These are phyloP conservation scores for Trypanosoma brucei DNA, from an alignment of 208 protist species.

Conservation along the genomic window DNA sequence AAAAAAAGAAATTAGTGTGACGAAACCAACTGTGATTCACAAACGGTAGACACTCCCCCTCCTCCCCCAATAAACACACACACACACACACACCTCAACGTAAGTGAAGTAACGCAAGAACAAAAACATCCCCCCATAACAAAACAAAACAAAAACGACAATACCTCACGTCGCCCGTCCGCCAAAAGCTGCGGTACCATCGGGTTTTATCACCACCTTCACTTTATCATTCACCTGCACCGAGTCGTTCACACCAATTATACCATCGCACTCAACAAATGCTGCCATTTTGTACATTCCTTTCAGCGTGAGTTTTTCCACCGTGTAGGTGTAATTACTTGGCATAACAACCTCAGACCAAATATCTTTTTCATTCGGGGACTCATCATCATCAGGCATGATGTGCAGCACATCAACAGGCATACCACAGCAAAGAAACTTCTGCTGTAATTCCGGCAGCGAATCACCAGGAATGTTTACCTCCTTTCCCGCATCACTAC, in stretches of 20 bases:
- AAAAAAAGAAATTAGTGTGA: too few species aligned
- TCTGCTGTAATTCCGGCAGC: conserved; percentile 74
- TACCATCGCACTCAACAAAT: conserved; percentile 83
- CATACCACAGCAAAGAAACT: conserved; percentile 80
- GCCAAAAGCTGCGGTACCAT: conserved; percentile 83
- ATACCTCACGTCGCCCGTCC: conserved; percentile 38
- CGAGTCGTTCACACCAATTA: conserved; percentile 79
- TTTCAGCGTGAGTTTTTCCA: conserved; percentile 81
- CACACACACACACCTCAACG: too few species aligned
- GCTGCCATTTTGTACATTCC: conserved; percentile 86
- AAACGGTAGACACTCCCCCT: too few species aligned
- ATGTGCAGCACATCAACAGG: conserved; percentile 87
- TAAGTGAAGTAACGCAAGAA: too few species aligned
- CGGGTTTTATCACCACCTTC: conserved; percentile 80
- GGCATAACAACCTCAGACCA: conserved; percentile 85
- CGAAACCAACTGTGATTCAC: too few species aligned
- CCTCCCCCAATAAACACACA: too few species aligned
- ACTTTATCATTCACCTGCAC: conserved; percentile 83
- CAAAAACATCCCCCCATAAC: too few species aligned
- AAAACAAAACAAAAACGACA: too few species aligned
- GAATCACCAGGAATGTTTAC: conserved; percentile 72
- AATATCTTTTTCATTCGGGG: conserved; percentile 48
- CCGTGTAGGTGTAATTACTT: conserved; percentile 81
- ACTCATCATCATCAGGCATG: conserved; percentile 51
- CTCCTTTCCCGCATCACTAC: conserved; percentile 68